Base-by-base conservation (phyloP, 192 early-diverging fungal genomes). In the Entophlyctis helioformis region DNA sequence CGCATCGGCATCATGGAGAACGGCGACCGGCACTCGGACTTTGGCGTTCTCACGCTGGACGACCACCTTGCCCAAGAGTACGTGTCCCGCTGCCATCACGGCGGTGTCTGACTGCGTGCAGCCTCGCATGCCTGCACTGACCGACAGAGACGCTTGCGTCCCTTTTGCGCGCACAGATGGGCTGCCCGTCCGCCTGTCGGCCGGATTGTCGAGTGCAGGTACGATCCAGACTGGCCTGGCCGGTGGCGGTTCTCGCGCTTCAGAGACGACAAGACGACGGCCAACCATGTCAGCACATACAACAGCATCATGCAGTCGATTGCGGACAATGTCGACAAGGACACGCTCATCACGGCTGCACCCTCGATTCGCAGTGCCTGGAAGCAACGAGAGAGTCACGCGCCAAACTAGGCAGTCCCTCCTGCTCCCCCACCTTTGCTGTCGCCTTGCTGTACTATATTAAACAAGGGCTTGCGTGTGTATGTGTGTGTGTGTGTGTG, bases 291-390 rank as follows among this genome's bases (percentile, higher is more conserved):
- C 13, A 52, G 39, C 13, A 58, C 54, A 18, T 67, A 67, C 46
- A 16, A 51, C 10, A 74, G 63, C 44, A 71, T 77, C 48, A 65
- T 76, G 63, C 41, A 62, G 22, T 67, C 63, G 22, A 77, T 77
- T 36, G 12, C 42, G 20, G 68, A 77, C 50, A 66, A 60, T 38
- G 64, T 77, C 1, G 44, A 47, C 20, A 50, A 65, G 41, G 49
- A 63, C 12, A 19, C 40, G 29, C 29, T 31, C 6, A 31, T 31
- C 4, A 4, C 4, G 29, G 6, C 11, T 11, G 11, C 29, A 11
- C 29, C 4, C 29, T 4, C 4, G 11, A 31, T 31, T 31, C 29
- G 29, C 29, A 31, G 29, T 8, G 4, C 6, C 29, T 31, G 29
- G 29, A 31, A 31, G 29, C 29, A 31, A 11, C 29, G 29, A 31